These are phyloP conservation scores for Knufia fluminis DNA, from an alignment of 2,329 filamentous ascomycete species.

Conservation along the genomic window DNA sequence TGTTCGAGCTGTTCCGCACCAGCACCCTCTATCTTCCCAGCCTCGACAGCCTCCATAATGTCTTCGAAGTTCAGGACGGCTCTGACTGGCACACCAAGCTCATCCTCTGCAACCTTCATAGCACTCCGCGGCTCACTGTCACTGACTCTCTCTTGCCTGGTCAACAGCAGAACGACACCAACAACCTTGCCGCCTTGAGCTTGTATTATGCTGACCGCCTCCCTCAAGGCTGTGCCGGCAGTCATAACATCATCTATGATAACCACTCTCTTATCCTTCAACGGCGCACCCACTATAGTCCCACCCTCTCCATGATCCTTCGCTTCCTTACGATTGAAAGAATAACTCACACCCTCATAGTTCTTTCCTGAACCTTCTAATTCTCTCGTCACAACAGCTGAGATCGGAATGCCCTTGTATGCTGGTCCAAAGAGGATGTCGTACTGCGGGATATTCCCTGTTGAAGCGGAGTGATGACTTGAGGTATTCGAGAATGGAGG, in stretches of 20 bases:
- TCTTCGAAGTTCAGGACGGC: conserved; percentile 78
- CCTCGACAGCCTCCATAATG: conserved; percentile 56
- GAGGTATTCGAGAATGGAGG: conserved; percentile 32
- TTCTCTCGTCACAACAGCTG: conserved; percentile 65
- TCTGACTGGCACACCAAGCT: conserved; percentile 74
- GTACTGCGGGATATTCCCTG: conserved; percentile 32
- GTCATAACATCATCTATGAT: conserved; percentile 97
- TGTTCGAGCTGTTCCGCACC: conserved; percentile 54
- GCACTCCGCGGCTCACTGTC: conserved; percentile 67
- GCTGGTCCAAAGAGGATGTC: conserved; percentile 85
- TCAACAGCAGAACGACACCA: conserved; percentile 80
- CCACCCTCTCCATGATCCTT: conserved; percentile 96
- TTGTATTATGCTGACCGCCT: conserved; percentile 82
- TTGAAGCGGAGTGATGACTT: no score
- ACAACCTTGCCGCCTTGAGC: conserved; percentile 75
- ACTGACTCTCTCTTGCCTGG: conserved; percentile 56
- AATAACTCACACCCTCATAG: conserved; percentile 55
- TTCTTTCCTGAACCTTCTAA: conserved; percentile 58
- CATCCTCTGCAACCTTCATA: conserved; percentile 73
- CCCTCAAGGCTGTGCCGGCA: conserved; percentile 84
- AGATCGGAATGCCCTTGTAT: conserved; percentile 95
- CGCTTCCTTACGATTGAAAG: conserved; percentile 91
- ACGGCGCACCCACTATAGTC: conserved; percentile 75
- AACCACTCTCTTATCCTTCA: conserved; percentile 77
- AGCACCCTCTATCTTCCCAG: conserved; percentile 44